Conservation (phyloP, 306 rosid genomes). For the Hippophae tibetana region DNA sequence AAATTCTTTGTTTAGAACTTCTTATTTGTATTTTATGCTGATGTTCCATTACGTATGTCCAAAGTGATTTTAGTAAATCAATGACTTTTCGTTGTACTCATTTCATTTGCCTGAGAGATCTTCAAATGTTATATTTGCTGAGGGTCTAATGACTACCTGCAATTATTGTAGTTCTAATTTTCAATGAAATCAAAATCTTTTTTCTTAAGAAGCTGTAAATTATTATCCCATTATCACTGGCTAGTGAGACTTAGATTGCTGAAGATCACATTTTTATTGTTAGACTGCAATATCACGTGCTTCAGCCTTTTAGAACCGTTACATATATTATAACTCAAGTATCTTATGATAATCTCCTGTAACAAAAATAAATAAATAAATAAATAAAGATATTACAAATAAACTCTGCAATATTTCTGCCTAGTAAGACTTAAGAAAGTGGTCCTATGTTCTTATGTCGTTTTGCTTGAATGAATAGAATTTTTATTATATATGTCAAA, state of each 20-base stretch:
- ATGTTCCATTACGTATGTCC: slow-evolving; percentile 14
- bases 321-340: neutral
- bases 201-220: neutral
- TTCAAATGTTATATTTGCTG: slow-evolving; percentile 15
- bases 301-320: no score
- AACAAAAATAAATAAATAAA: neutral
- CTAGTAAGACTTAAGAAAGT: slow-evolving; percentile 25
- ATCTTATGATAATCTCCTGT: neutral
- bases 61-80: slow-evolving; percentile 9
- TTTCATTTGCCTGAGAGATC: slow-evolving; percentile 3
- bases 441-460: slow-evolving; percentile 26
- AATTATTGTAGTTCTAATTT: slow-evolving; percentile 1
- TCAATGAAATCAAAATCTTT: neutral
- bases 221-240: neutral
- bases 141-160: slow-evolving; percentile 12
- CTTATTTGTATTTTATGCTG: slow-evolving; percentile 14
- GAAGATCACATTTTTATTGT: no score
- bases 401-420: slow-evolving; percentile 25
- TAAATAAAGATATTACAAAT: neutral
- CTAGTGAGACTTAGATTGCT: no score
- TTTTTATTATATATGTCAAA: slow-evolving; percentile 17
- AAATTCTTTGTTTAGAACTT: slow-evolving; percentile 20
- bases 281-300: no score
- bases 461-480: slow-evolving; percentile 16
- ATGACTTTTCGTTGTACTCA: neutral